Evolutionary conservation across 306 rosid species (phyloP).

Genomic region (Astragalus glycyphyllos): DNA sequence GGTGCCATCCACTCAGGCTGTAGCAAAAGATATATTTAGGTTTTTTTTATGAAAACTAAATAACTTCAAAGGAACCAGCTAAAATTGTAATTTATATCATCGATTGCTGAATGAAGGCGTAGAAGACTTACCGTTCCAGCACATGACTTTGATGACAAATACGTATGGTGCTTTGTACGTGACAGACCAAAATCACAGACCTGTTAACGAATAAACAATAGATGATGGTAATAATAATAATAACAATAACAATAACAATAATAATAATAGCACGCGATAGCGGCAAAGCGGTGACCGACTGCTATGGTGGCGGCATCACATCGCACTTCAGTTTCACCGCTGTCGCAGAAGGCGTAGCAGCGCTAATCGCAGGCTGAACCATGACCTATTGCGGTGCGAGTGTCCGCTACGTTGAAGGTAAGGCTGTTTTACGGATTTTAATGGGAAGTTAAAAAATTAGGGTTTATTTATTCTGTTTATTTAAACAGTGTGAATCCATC

Average conservation of each 20-base stretch:
- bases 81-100: conserved; percentile 15
- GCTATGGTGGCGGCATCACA: no score
- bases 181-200: conserved; percentile 99
- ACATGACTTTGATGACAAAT: conserved; percentile 92
- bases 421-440: no score
- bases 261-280: neutral
- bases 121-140: conserved; percentile 93
- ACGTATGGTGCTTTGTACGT: conserved; percentile 90
- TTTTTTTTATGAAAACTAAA: conserved; percentile 14
- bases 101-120: conserved; percentile 29
- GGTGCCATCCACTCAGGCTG: conserved; percentile 99
- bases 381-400: no score
- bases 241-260: neutral
- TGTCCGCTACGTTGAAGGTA: no score
- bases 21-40: conserved; percentile 48
- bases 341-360: no score
- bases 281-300: no score
- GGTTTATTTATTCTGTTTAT: no score
- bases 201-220: conserved; percentile 52
- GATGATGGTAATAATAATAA: neutral
- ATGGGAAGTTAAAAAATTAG: no score
- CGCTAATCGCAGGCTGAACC: no score
- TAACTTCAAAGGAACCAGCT: conserved; percentile 25
- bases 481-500: no score
- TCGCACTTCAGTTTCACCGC: no score